Evolutionary conservation across 495 filamentous ascomycete species (phyloP).

Genomic region (Annulohypoxylon maeteangense): DNA sequence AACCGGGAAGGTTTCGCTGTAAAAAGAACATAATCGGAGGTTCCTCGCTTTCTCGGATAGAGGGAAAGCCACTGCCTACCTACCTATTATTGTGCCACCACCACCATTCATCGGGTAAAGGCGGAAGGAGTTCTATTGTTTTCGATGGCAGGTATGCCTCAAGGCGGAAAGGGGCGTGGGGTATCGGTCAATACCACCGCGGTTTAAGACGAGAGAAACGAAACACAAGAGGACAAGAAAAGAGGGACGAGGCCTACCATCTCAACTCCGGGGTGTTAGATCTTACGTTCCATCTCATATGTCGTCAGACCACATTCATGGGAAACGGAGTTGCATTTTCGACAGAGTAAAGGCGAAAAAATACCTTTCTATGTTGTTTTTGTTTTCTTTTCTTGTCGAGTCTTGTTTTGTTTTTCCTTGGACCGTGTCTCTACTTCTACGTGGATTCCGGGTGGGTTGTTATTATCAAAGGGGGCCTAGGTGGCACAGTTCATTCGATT

Average conservation of each 20-base stretch:
- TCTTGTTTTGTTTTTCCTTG: conserved; percentile 15
- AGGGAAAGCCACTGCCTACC: background rate
- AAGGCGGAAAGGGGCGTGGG: conserved; percentile 1
- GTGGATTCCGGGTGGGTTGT: background rate
- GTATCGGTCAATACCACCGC: conserved; percentile 10
- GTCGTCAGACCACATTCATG: conserved; percentile 32
- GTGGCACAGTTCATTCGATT: background rate
- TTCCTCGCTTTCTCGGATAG: background rate
- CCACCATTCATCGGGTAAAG: conserved; percentile 35
- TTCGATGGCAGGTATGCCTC: conserved; percentile 5
- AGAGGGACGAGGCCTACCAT: background rate
- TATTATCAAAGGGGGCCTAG: background rate
- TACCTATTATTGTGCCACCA: conserved; percentile 35
- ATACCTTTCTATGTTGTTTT: conserved; percentile 9
- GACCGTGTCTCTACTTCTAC: conserved; percentile 10
- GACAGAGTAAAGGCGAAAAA: conserved; percentile 40
- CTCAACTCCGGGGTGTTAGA: background rate
- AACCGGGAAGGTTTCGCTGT: background rate
- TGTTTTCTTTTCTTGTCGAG: conserved; percentile 2
- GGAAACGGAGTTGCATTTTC: conserved; percentile 44
- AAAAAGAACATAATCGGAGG: conserved; percentile 7
- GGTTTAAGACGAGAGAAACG: conserved; percentile 5
- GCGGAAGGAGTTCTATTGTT: conserved; percentile 34
- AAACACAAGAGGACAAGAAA: conserved; percentile 12
- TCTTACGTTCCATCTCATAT: conserved; percentile 11